Evolutionary conservation across 805 yeast species (phyloP).

Genomic region (Ogataea siamensis): DNA sequence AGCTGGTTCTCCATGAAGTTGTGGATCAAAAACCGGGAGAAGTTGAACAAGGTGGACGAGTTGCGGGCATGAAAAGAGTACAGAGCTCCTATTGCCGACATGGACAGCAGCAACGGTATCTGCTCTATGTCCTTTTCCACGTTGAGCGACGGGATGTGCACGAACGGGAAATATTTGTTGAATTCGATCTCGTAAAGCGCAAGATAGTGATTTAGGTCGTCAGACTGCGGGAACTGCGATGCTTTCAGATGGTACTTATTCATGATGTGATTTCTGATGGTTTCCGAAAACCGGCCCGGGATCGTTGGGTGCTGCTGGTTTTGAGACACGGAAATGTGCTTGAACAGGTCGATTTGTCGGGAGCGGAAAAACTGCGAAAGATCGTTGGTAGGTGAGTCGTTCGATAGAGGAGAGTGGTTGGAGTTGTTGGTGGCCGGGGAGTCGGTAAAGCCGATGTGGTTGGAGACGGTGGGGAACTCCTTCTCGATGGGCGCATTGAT

Average conservation of each 20-base stretch:
- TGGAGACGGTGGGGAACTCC: conserved; percentile 49
- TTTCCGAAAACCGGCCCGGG: conserved; percentile 45
- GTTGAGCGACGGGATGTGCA: conserved; percentile 65
- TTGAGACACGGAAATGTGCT: conserved; percentile 38
- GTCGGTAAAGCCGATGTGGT: conserved; percentile 59
- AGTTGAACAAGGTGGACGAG: conserved; percentile 66
- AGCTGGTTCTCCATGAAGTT: conserved; percentile 56
- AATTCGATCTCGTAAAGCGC: conserved; percentile 75
- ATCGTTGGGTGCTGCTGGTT: conserved; percentile 29
- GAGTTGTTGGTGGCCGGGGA: conserved; percentile 34
- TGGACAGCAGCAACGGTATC: conserved; percentile 68
- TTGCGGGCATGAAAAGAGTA: conserved; percentile 78
- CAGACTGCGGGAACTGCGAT: conserved; percentile 68
- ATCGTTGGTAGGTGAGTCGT: conserved; percentile 39
- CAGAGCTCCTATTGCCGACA: conserved; percentile 88
- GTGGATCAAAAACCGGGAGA: conserved; percentile 65
- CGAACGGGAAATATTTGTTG: conserved; percentile 78
- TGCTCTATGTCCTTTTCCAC: conserved; percentile 48
- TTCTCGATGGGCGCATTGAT: conserved; percentile 64
- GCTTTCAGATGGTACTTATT: conserved; percentile 50
- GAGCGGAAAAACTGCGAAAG: conserved; percentile 61
- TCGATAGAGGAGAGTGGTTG: conserved; percentile 34
- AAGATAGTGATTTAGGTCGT: conserved; percentile 74
- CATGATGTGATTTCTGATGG: conserved; percentile 54
- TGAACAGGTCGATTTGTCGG: conserved; percentile 64